Conservation (phyloP, 768 basidiomycete species). For the Russula olivacea region DNA sequence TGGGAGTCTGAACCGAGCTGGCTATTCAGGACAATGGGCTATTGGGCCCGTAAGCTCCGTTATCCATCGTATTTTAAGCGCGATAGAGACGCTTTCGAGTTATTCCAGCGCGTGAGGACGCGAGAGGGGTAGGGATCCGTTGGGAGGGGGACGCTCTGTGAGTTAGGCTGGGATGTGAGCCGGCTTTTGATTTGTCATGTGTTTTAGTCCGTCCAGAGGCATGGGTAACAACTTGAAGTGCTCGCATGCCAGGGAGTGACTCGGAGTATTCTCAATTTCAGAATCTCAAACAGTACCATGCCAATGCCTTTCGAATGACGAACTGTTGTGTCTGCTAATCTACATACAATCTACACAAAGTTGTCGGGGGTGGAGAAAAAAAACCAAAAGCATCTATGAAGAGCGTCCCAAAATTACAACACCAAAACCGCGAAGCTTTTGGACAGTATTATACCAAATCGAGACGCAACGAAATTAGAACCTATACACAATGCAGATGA, state of each 20-base stretch:
- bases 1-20: too few relatives aligned
- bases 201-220: too few relatives aligned
- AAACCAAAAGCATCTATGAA: neutral
- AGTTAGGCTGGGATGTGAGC: slow-evolving; percentile 70
- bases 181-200: too few relatives aligned
- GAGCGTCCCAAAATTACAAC: neutral
- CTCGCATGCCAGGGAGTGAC: too few relatives aligned
- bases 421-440: too few relatives aligned
- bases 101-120: slow-evolving; percentile 62
- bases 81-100: slow-evolving; percentile 56
- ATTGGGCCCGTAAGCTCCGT: slow-evolving; percentile 9
- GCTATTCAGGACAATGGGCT: too few relatives aligned
- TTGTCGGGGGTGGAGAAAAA: neutral
- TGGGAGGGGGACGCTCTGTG: slow-evolving; percentile 39
- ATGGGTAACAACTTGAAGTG: too few relatives aligned
- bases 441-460: too few relatives aligned
- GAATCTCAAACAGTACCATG: too few relatives aligned
- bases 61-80: slow-evolving; percentile 49
- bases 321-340: neutral
- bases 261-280: too few relatives aligned
- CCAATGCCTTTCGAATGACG: neutral
- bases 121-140: slow-evolving; percentile 41
- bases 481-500: neutral
- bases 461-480: neutral
- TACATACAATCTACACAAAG: neutral